Percentiles rank a stretch among this genome's conserved stretches.
Conservation (phyloP, 139 green algal species). For the Yamagishiella unicocca region DNA sequence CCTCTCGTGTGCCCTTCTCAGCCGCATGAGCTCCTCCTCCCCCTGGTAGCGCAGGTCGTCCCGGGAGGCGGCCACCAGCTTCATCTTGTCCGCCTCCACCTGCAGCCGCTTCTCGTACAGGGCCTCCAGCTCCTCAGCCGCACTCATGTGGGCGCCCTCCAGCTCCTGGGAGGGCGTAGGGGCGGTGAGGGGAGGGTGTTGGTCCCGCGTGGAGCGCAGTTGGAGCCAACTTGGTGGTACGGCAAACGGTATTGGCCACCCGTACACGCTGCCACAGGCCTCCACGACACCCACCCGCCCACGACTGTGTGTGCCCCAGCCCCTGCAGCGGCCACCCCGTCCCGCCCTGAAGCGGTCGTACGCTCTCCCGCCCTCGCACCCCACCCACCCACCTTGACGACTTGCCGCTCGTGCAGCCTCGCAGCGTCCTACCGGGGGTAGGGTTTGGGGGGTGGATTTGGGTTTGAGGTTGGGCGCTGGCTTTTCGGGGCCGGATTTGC, state of each 20-base stretch:
- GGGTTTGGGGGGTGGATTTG: not conserved
- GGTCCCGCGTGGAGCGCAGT: no score
- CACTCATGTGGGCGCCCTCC: slow-evolving; percentile 59
- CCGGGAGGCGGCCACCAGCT: slow-evolving; percentile 10
- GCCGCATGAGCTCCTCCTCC: slow-evolving; percentile 57
- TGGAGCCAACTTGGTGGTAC: no score
- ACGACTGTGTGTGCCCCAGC: no score
- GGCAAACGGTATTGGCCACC: not conserved
- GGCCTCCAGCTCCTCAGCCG: slow-evolving; percentile 70
- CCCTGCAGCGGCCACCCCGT: not conserved
- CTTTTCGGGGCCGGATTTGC: no score
- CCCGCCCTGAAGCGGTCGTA: no score
- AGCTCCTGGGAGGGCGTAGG: slow-evolving; percentile 31
- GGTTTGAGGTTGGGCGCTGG: no score
- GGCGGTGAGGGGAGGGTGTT: not conserved
- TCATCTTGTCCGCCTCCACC: slow-evolving; percentile 30
- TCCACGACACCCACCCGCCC: not conserved
- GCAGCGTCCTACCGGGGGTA: not conserved
- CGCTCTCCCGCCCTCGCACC: no score
- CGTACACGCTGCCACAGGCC: not conserved
- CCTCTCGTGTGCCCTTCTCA: slow-evolving; percentile 13
- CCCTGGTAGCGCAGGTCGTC: slow-evolving; percentile 60
- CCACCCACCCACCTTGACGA: slow-evolving; percentile 28
- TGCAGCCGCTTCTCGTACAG: slow-evolving; percentile 63
- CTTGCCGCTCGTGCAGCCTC: not conserved